Evolutionary conservation across 148 eudicot species (phyloP).

Genomic region (Persicaria tinctoria): DNA sequence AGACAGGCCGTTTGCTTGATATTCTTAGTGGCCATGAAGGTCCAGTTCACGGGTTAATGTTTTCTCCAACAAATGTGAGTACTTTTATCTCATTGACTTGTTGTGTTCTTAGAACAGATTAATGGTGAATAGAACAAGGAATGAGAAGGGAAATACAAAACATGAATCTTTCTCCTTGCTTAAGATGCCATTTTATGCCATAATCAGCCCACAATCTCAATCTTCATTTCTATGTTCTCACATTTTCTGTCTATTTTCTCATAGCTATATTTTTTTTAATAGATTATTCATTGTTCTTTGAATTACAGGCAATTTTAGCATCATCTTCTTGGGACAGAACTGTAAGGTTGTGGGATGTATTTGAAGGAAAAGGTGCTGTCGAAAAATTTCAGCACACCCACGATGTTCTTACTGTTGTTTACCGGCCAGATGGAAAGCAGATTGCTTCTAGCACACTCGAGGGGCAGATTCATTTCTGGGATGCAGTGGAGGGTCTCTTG

Average conservation of each 20-base stretch:
- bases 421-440: slow-evolving; percentile 97
- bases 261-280: neutral
- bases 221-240: neutral
- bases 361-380: slow-evolving; percentile 88
- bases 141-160: neutral
- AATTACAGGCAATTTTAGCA: slow-evolving; percentile 65
- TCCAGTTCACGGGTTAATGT: slow-evolving; percentile 92
- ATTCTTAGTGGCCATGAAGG: slow-evolving; percentile 95
- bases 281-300: neutral
- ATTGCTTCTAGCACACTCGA: slow-evolving; percentile 91
- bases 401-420: slow-evolving; percentile 93
- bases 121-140: neutral
- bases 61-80: slow-evolving; percentile 86
- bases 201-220: neutral
- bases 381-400: slow-evolving; percentile 89
- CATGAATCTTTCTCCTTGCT: neutral
- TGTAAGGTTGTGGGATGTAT: slow-evolving; percentile 91
- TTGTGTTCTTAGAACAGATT: neutral
- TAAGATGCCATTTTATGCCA: neutral
- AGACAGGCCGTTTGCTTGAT: slow-evolving; percentile 93
- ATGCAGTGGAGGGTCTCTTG: slow-evolving; percentile 68
- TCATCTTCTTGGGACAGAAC: slow-evolving; percentile 98
- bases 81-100: slow-evolving; percentile 12
- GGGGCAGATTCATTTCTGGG: slow-evolving; percentile 94
- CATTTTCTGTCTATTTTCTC: neutral